phyloP scores from a whole-genome alignment of 192 early-diverging fungal genomes.

The Linnemannia zychae region DNA sequence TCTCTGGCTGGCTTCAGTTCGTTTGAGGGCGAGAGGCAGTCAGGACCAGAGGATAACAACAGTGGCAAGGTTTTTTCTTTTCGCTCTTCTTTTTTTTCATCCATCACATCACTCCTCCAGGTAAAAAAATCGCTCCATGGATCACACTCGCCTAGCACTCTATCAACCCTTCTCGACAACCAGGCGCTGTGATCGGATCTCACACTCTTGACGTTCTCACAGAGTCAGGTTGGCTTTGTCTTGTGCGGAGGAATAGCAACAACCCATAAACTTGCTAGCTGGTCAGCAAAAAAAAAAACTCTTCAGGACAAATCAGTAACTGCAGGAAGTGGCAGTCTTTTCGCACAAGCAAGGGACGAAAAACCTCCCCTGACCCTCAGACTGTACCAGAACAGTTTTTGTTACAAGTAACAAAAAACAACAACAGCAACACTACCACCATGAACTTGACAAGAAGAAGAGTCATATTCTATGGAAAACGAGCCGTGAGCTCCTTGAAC shows the following conservation, averaged over 20 bases:
- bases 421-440: neutral
- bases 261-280: too few species aligned
- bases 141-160: neutral
- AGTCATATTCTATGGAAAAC: constrained; percentile 2
- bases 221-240: too few species aligned
- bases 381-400: too few species aligned
- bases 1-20: neutral
- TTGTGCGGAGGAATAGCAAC: too few species aligned
- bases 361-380: too few species aligned
- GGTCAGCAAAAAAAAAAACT: neutral
- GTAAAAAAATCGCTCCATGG: constrained; percentile 6
- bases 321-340: neutral
- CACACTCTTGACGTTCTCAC: too few species aligned
- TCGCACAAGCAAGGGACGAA: neutral
- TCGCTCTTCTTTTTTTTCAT: constrained; percentile 12
- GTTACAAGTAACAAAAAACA: neutral
- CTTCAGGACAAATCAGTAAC: constrained; percentile 1
- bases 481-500: neutral
- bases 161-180: neutral
- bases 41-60: neutral
- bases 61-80: neutral
- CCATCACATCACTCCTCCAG: constrained; percentile 11
- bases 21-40: neutral
- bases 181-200: too few species aligned
- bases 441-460: neutral